Base-by-base conservation (phyloP, 352 stramenopile species). In the Elongisporangium undulatum region DNA sequence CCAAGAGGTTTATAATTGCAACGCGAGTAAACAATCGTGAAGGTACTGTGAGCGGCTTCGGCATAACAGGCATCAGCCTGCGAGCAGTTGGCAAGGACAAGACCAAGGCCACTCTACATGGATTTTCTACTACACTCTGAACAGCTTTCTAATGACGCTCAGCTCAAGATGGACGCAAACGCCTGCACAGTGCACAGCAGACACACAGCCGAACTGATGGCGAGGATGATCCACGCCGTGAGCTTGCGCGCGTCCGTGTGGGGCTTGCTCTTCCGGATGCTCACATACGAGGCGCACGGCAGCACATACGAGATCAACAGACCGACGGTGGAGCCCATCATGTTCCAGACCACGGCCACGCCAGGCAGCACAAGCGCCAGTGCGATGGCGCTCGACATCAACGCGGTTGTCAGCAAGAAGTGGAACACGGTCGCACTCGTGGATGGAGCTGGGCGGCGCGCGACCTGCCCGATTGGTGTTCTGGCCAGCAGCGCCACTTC, bases 221-320 rank as follows among this genome's bases (percentile, higher is more conserved):
- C 69, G 39, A 96, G 73, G 49, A 96, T 89, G 20, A 82, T 55
- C 87, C 87, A 95, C 8, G 87, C 85, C 3, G 75, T 78, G 19
- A 90, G 48, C 49, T 90, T 90, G 22, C 87, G 79, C 29, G 66
- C 62, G 68, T 95, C 82, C 1, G 71, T 78, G 55, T 80, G 69
- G 16, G 74, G 77, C 50, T 92, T 91, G 19, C 82, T 79, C 50
- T 74, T 67, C 16, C 87, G 84, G 55, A 96, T 95, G 58, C 82
- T 69, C 1, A 93, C 74, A 69, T 97, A 97, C 50, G 83, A 95
- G 0, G 91, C 61, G 55, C 82, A 91, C 19, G 89, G 89, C 49
- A 97, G 70, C 50, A 96, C 85, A 61, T 96, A 97, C 49, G 83
- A 94, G 62, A 96, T 89, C 4, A 96, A 58, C 22, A 97, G 76